Conservation (phyloP, 2,329 filamentous ascomycete species). For the Emmonsia crescens region DNA sequence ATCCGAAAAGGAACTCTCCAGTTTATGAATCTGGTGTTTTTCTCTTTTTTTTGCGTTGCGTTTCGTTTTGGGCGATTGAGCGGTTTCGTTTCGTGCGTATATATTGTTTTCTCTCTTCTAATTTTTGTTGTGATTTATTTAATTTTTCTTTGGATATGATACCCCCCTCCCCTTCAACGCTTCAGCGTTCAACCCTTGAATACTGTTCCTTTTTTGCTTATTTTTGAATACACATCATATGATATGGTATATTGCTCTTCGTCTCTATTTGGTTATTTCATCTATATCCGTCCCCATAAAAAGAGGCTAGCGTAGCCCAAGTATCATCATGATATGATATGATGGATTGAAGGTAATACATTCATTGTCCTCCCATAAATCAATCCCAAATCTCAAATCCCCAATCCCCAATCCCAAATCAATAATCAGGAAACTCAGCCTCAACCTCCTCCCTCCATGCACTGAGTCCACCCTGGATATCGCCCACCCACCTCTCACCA, state of each 20-base stretch:
- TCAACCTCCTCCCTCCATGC: slow-evolving; percentile 36
- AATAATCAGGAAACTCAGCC: slow-evolving; percentile 33
- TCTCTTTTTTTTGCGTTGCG: not conserved
- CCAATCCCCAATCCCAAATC: slow-evolving; percentile 1
- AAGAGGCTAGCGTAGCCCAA: not conserved
- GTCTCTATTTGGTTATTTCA: not conserved
- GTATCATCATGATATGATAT: not conserved
- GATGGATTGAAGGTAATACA: too few species aligned
- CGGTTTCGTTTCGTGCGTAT: not conserved
- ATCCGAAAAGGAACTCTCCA: not conserved
- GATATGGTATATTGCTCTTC: not conserved
- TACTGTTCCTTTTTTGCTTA: not conserved
- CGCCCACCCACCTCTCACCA: slow-evolving; percentile 27
- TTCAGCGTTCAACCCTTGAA: not conserved
- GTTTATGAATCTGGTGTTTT: not conserved
- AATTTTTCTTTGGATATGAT: slow-evolving; percentile 4
- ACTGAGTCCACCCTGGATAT: slow-evolving; percentile 33
- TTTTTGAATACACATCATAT: not conserved
- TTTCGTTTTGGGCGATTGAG: not conserved
- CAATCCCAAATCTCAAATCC: not conserved
- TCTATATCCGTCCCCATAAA: not conserved
- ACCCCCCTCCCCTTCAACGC: not conserved
- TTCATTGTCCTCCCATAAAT: not conserved
- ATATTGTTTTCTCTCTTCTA: not conserved
- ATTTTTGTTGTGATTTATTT: too few species aligned